phyloP scores from a whole-genome alignment of 495 filamentous ascomycete genomes.

The Penicillium angulare region DNA sequence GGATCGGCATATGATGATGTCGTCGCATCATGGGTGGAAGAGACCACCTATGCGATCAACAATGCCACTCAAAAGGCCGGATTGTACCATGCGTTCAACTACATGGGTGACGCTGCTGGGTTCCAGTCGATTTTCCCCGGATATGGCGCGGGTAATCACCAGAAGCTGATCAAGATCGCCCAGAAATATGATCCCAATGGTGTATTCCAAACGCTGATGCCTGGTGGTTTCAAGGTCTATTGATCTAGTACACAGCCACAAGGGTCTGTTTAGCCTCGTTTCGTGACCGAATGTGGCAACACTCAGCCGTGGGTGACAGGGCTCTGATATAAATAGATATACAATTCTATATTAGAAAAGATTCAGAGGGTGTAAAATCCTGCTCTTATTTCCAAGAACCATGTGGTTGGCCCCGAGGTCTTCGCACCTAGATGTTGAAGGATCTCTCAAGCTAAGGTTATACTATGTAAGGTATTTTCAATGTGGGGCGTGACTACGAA shows the following conservation, averaged over 20 bases:
- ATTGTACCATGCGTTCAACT: conserved; percentile 33
- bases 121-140: conserved; percentile 40
- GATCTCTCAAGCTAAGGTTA: no score
- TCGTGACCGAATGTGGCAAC: no score
- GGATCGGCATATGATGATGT: conserved; percentile 30
- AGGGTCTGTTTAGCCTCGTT: not conserved
- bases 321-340: no score
- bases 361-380: no score
- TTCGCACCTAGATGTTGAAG: no score
- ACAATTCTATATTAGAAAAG: no score
- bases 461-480: no score
- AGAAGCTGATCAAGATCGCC: conserved; percentile 33
- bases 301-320: no score
- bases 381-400: no score
- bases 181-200: conserved; percentile 49
- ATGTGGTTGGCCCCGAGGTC: no score
- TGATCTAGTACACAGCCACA: not conserved
- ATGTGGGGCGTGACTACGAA: no score
- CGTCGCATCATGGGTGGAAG: conserved; percentile 31
- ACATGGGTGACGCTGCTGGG: conserved; percentile 31
- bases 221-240: conserved; percentile 38
- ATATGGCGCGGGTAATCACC: conserved; percentile 45
- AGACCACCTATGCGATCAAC: conserved; percentile 35
- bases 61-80: conserved; percentile 31
- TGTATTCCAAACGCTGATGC: conserved; percentile 49